A percentile compares a stretch with the other conserved stretches of the same genome.
phyloP scores from a whole-genome alignment of 1,284 basidiomycete species.

The Peniophora sp. region DNA sequence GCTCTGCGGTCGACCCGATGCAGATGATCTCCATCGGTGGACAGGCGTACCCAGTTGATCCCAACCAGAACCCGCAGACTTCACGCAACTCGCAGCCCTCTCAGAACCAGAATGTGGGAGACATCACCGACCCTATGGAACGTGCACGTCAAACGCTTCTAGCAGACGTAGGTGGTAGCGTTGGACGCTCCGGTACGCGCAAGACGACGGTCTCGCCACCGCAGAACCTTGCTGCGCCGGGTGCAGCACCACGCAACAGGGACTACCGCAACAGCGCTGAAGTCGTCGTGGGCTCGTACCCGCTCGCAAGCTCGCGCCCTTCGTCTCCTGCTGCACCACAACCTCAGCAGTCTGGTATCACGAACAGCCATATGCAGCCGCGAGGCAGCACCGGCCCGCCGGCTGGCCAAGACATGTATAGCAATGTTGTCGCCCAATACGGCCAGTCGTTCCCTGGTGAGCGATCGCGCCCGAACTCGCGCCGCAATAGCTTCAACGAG shows the following conservation, averaged over 20 bases:
- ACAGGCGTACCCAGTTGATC: constrained; percentile 60
- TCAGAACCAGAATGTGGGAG: constrained; percentile 20
- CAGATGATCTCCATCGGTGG: constrained; percentile 64
- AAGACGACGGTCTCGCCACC: constrained; percentile 16
- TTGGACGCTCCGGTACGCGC: constrained; percentile 18
- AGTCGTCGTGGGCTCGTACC: constrained; percentile 68
- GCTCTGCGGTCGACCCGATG: constrained; percentile 28
- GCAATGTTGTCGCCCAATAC: constrained; percentile 74
- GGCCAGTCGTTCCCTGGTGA: constrained; percentile 87
- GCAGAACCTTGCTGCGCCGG: constrained; percentile 6
- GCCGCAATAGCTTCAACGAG: constrained; percentile 20
- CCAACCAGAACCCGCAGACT: constrained; percentile 46
- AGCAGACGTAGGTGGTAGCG: constrained; percentile 18
- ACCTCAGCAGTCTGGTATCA: constrained; percentile 16
- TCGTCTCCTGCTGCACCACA: constrained; percentile 46
- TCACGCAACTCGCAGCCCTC: constrained; percentile 8
- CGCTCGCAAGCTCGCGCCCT: constrained; percentile 54
- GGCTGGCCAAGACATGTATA: constrained; percentile 36
- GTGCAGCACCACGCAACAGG: constrained; percentile 10
- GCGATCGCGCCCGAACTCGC: constrained; percentile 37
- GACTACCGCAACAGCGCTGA: constrained; percentile 65
- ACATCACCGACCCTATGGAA: constrained; percentile 54
- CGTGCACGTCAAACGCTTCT: constrained; percentile 43
- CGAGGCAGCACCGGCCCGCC: constrained; percentile 57
- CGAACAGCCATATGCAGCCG: constrained; percentile 51